Evolutionary conservation across 2,329 filamentous ascomycete genomes (phyloP), one percentile per base, ranked within the genome.

Genomic region (Fusarium illudens): DNA sequence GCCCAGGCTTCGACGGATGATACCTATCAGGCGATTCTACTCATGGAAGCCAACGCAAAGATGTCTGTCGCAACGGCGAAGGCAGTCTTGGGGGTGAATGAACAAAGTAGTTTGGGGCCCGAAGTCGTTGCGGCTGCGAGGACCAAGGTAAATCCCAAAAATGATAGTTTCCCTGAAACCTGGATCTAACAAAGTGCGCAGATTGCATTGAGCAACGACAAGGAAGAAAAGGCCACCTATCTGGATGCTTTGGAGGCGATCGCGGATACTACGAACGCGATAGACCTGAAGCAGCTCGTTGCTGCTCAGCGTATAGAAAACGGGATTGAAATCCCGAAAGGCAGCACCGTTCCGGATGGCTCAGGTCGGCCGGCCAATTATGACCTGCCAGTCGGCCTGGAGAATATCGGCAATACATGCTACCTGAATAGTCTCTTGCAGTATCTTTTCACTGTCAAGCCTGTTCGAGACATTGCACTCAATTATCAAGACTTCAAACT

Each of bases 351-450:
- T 22, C 9, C 29, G 4, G 36, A 54, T 34, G 39, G 11, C 20
- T 44, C 42, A 17, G 34, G 42, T 15, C 65, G 55, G 36, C 58
- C 72, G 4, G 74, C 75, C 13, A 74, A 82, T 58, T 73, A 80
- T 48, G 83, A 87, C 29, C 89, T 92, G 78, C 96, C 96, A 0
- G 92, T 97, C 20, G 96, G 96, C 0, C 85, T 98, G 6, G 87
- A 90, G 67, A 99, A 98, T 72, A 97, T 98, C 60, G 94, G 96
- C 62, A 99, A 99, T 75, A 99, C 96, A 0, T 99, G 96, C 78
- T 99, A 99, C 74, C 85, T 99, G 57, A 99, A 99, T 82, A 98
- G 95, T 79, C 86, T 99, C 50, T 84, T 99, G 10, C 96, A 99
- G 73, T 98, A 97, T 76, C 91, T 97, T 70, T 97, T 97, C 77